Percentiles rank a stretch among this genome's conserved stretches.
phyloP scores from a whole-genome alignment of 2,329 filamentous ascomycete genomes.

The Cladosporium sp. region DNA sequence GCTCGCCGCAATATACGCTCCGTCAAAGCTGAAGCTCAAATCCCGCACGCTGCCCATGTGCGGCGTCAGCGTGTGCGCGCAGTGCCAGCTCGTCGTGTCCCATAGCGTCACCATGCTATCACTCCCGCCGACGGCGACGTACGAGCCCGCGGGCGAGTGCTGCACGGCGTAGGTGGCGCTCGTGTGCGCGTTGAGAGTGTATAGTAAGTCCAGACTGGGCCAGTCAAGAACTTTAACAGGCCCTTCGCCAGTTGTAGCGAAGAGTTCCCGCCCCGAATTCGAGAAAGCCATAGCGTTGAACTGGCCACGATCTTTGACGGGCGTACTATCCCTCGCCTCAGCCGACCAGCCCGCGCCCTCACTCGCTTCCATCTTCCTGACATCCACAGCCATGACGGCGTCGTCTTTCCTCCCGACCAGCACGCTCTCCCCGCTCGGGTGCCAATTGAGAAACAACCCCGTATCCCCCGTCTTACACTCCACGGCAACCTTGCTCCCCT shows the following conservation, averaged over 20 bases:
- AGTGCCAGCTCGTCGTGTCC: slow-evolving; percentile 76
- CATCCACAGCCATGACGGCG: slow-evolving; percentile 29
- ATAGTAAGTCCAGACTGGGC: slow-evolving; percentile 51
- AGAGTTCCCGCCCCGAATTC: slow-evolving; percentile 67
- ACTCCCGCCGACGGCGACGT: slow-evolving; percentile 69
- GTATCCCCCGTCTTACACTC: slow-evolving; percentile 53
- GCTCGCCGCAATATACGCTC: slow-evolving; percentile 68
- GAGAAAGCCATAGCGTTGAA: slow-evolving; percentile 73
- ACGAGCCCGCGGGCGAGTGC: slow-evolving; percentile 66
- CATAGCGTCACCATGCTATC: slow-evolving; percentile 73
- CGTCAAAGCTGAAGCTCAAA: slow-evolving; percentile 74
- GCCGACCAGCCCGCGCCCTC: slow-evolving; percentile 13
- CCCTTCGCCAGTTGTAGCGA: slow-evolving; percentile 68
- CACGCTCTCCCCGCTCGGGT: slow-evolving; percentile 64
- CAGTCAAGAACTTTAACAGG: slow-evolving; percentile 66
- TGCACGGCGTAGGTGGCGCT: slow-evolving; percentile 66
- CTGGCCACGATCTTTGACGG: slow-evolving; percentile 36
- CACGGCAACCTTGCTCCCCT: slow-evolving; percentile 40
- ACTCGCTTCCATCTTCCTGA: slow-evolving; percentile 20
- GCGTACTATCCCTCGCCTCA: slow-evolving; percentile 20
- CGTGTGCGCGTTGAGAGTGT: slow-evolving; percentile 67
- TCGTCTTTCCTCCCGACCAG: slow-evolving; percentile 69
- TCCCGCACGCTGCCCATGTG: slow-evolving; percentile 65
- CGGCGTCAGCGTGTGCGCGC: slow-evolving; percentile 64
- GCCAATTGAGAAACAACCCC: slow-evolving; percentile 58